Base-by-base conservation (phyloP, 2,329 filamentous ascomycete genomes). In the Thermothelomyces thermophilus region DNA sequence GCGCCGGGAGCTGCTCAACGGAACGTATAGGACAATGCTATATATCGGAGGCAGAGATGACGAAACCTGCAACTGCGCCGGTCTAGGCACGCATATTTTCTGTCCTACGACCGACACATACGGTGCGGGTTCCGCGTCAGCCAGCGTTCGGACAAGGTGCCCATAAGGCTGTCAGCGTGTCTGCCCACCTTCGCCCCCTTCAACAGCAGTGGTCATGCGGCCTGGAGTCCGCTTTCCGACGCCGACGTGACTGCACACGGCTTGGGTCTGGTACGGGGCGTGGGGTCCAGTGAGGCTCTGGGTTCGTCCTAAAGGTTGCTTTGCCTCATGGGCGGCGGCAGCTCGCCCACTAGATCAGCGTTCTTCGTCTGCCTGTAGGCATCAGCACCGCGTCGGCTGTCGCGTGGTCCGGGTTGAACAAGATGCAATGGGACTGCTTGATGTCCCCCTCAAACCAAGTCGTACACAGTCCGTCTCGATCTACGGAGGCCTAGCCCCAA, bases 51-150 rank as follows among this genome's bases (percentile, higher is more conserved):
- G 41, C 49, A 34, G 28, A 33, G 30, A 39, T 31, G 41, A 31
- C 20, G 39, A 45, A 16, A 14, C 30, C 31, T 26, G 36, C 16
- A 16, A 19, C 41, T 24, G 44, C 5, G 35, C 41, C 48, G 37
- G 43, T 14, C 33, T 43, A 31, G 28, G 39, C 31, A 8, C 37
- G 46, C 56, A 55, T 55, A 22, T 24, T 24, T 24, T 30, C 48
- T 56, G 57, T 59, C 56, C 50, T 56, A 60, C 58, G 48, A 52
- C 24, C 20, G 39, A 48, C 46, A 55, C 52, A 54, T 50, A 58
- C 48, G 50, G 48, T 51, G 50, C 50, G 53, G 53, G 49, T 53
- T 41, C 17, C 41, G 33, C 48, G 47, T 58, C 47, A 52, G 51
- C 52, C 52, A 46, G 55, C 22, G 40, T 46, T 34, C 36, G 44